phyloP scores from a whole-genome alignment of 2,329 filamentous ascomycete species.

The Cladophialophora bantiana region DNA sequence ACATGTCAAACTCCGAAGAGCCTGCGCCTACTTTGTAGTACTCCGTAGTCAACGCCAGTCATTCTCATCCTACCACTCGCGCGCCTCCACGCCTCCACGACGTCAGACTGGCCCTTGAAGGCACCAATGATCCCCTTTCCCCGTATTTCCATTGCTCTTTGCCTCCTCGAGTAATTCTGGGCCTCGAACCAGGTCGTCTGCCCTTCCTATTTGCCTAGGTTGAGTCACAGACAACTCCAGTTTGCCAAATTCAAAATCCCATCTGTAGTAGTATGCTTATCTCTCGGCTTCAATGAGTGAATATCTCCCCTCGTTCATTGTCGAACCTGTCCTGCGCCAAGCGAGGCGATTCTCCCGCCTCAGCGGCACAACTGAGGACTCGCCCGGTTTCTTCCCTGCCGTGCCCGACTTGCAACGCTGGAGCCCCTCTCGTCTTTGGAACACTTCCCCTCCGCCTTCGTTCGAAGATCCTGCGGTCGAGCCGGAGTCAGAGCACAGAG shows the following conservation, averaged over 20 bases:
- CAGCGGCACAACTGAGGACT: constrained; percentile 38
- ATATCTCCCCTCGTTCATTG: constrained; percentile 52
- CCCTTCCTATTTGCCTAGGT: constrained; percentile 7
- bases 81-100: constrained; percentile 2
- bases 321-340: constrained; percentile 53
- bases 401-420: constrained; percentile 40
- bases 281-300: constrained; percentile 50
- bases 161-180: neutral
- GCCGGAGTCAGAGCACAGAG: constrained; percentile 32
- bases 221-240: neutral
- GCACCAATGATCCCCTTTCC: constrained; percentile 11
- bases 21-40: no score
- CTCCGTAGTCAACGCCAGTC: neutral
- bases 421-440: constrained; percentile 40
- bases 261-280: constrained; percentile 25
- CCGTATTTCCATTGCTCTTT: constrained; percentile 12
- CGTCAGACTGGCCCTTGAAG: constrained; percentile 13
- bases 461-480: constrained; percentile 31
- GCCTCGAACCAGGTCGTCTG: constrained; percentile 15
- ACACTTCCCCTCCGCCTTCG: constrained; percentile 35
- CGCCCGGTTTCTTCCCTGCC: constrained; percentile 39
- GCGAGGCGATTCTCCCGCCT: constrained; percentile 50
- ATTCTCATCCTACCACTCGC: neutral
- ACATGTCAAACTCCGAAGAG: constrained; percentile 14
- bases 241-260: neutral